Evolutionary conservation across 768 basidiomycete species (phyloP), one percentile per base, ranked within the genome.

Genomic region (Tylopilus sp.): DNA sequence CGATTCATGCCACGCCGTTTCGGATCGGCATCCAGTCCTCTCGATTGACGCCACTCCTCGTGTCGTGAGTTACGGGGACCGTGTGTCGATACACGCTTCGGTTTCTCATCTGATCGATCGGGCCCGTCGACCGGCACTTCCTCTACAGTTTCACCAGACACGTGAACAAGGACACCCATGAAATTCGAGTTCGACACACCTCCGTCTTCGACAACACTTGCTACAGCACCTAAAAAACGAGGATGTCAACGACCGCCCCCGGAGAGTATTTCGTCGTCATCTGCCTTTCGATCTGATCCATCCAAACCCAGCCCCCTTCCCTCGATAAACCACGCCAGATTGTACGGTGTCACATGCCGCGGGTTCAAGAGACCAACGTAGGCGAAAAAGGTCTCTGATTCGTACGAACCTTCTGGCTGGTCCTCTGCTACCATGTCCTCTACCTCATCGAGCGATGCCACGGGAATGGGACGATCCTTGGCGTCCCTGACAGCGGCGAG

Each of bases 1-100:
- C 84, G 78, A 63, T 88, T 89, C 77, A 85, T 78, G 30, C 79
- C 81, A 36, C 67, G 74, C 10, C 76, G 66, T 55, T 74, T 75
- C 9, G 80, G 75, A 58, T 79, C 67, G 24, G 83, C 71, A 9
- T 74, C 63, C 69, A 89, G 63, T 28, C 92, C 92, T 66, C 92
- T 95, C 22, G 91, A 86, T 51, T 72, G 72, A 65, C 91, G 75
- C 92, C 92, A 95, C 58, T 83, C 77, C 66, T 92, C 92, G 57
- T 89, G 77, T 54, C 92, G 76, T 44, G 89, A 87, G 45, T 78
- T 75, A 29, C 91, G 82, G 3, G 85, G 80, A 13, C 92, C 92
- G 61, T 93, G 89, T 3, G 92, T 95, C 10, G 92, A 93, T 56
- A 93, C 76, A 21, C 65, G 67, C 45, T 66, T 66, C 5, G 71